Evolutionary conservation across 2,329 filamentous ascomycete genomes (phyloP).

Genomic region (Aureobasidium sp.): DNA sequence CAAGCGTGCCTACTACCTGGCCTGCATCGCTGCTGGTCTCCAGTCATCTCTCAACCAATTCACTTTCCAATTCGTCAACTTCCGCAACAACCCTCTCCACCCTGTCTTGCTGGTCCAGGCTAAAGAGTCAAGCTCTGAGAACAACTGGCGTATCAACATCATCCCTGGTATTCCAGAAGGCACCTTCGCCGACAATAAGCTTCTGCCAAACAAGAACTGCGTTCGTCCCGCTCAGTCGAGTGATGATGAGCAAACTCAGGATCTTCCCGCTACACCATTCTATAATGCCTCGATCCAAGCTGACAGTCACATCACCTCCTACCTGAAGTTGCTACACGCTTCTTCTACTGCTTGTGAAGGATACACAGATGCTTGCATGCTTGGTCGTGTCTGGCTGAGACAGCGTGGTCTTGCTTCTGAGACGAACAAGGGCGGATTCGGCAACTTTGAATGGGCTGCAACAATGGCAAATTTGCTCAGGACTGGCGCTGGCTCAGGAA

Average conservation of each 20-base stretch:
- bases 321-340: slow-evolving; percentile 67
- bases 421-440: slow-evolving; percentile 74
- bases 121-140: slow-evolving; percentile 21
- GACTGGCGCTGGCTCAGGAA: slow-evolving; percentile 63
- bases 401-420: slow-evolving; percentile 71
- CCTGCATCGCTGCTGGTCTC: slow-evolving; percentile 66
- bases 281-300: slow-evolving; percentile 83
- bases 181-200: slow-evolving; percentile 63
- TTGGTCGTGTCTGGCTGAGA: slow-evolving; percentile 81
- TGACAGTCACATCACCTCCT: slow-evolving; percentile 63
- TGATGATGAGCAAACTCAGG: slow-evolving; percentile 28
- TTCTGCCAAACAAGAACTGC: slow-evolving; percentile 60
- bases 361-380: slow-evolving; percentile 74
- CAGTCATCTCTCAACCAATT: slow-evolving; percentile 53
- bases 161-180: slow-evolving; percentile 63
- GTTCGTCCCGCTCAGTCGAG: slow-evolving; percentile 49
- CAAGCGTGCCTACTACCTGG: slow-evolving; percentile 85
- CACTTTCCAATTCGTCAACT: slow-evolving; percentile 19
- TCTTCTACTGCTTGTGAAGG: slow-evolving; percentile 59
- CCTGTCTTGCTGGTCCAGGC: slow-evolving; percentile 52
- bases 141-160: slow-evolving; percentile 58
- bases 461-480: slow-evolving; percentile 72
- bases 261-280: slow-evolving; percentile 57
- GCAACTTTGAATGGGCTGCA: slow-evolving; percentile 84
- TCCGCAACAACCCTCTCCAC: slow-evolving; percentile 42